Conservation (phyloP, 148 eudicot genomes). For the Nepenthes gracilis region DNA sequence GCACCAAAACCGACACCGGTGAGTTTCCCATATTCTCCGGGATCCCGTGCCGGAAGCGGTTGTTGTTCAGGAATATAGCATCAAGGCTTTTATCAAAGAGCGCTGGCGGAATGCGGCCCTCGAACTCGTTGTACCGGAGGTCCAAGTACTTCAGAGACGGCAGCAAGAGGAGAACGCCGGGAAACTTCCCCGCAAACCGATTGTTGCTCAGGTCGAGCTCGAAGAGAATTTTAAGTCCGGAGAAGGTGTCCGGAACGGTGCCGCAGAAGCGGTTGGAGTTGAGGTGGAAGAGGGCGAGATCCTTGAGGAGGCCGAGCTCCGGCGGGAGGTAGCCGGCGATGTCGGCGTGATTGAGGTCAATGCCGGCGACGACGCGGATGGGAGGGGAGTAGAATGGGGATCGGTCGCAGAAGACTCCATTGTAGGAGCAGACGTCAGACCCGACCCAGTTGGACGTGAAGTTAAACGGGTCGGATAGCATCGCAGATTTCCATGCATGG, state of each 20-base stretch:
- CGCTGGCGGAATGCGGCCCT: conserved; percentile 6
- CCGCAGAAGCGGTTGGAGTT: conserved; percentile 15
- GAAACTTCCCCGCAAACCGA: conserved; percentile 4
- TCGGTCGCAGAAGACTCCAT: conserved; percentile 8
- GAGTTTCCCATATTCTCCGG: conserved; percentile 52
- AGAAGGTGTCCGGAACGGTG: conserved; percentile 4
- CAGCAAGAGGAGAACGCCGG: neutral
- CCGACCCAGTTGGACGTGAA: conserved; percentile 9
- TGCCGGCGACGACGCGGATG: conserved; percentile 6
- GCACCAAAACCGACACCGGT: conserved; percentile 47
- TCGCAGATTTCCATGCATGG: conserved; percentile 14
- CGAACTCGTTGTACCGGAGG: conserved; percentile 10
- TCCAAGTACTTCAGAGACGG: conserved; percentile 8
- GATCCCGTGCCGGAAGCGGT: conserved; percentile 24
- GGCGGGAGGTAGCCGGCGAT: conserved; percentile 8
- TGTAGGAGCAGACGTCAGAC: conserved; percentile 8
- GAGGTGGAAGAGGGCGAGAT: conserved; percentile 8
- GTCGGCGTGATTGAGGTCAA: conserved; percentile 14
- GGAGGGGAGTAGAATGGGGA: neutral
- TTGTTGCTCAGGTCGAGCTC: conserved; percentile 16
- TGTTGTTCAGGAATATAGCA: conserved; percentile 34
- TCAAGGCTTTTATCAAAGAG: conserved; percentile 9
- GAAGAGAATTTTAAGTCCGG: neutral
- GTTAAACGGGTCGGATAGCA: conserved; percentile 10
- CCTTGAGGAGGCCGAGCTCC: conserved; percentile 5